Evolutionary conservation across 1,284 basidiomycete genomes (phyloP).

Genomic region (Sutorius eximius): DNA sequence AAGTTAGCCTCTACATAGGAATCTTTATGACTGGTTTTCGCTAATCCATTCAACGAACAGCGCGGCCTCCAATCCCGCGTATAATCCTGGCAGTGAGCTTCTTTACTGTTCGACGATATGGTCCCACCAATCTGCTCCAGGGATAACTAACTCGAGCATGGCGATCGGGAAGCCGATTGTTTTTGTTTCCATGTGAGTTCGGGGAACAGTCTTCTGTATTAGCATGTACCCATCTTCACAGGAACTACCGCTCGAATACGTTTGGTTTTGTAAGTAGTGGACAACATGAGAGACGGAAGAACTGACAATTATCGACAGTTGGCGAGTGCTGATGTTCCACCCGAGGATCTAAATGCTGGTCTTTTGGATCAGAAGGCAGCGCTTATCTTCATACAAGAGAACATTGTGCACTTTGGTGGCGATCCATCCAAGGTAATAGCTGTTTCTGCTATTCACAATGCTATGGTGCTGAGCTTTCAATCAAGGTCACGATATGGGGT

Average conservation of each 20-base stretch:
- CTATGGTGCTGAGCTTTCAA: background rate
- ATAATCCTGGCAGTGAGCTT: slow-evolving; percentile 16
- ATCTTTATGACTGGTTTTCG: background rate
- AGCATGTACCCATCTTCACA: background rate
- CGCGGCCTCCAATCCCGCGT: slow-evolving; percentile 17
- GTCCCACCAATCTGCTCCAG: background rate
- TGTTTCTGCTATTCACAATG: background rate
- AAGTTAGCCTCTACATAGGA: slow-evolving; percentile 1
- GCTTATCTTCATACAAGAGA: slow-evolving; percentile 58
- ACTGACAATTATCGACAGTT: slow-evolving; percentile 37
- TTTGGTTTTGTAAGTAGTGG: slow-evolving; percentile 19
- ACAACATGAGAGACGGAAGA: background rate
- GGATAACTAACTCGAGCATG: slow-evolving; percentile 14
- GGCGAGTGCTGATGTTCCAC: slow-evolving; percentile 46
- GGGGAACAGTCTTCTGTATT: background rate
- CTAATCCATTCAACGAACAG: slow-evolving; percentile 4
- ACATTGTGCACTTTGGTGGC: slow-evolving; percentile 64
- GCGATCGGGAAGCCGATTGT: slow-evolving; percentile 18
- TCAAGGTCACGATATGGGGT: slow-evolving; percentile 24
- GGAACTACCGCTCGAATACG: slow-evolving; percentile 20
- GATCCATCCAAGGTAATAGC: slow-evolving; percentile 51
- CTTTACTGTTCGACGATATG: background rate
- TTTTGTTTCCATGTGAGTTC: slow-evolving; percentile 20
- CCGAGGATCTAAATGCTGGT: slow-evolving; percentile 55
- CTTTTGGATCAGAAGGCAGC: slow-evolving; percentile 58